Base-by-base conservation (phyloP, 441 rosid genomes). In the Bruguiera hainesii region DNA sequence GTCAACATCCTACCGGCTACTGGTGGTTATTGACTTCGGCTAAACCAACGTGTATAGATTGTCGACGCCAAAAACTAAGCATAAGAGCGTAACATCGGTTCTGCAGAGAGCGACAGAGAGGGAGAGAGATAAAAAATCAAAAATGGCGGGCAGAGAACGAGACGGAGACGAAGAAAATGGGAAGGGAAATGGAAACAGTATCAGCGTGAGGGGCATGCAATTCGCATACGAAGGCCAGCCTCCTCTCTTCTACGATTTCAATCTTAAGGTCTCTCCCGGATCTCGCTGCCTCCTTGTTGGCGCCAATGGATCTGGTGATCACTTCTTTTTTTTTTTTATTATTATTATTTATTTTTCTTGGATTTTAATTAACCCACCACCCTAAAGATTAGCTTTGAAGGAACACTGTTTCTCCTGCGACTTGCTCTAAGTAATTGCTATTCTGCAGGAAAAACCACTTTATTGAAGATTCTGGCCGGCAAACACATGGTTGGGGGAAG, bases 231-330 rank as follows among this genome's bases (percentile, higher is more conserved):
- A 89, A 2, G 61, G 62, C 1, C 82, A 83, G 0, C 48, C 80
- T 73, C 91, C 97, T 39, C 70, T 91, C 3, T 94, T 94, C 86
- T 80, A 73, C 74, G 89, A 88, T 73, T 94, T 94, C 84, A 74
- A 73, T 61, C 85, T 94, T 76, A 78, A 84, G 65, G 78, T 89
- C 30, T 30, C 89, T 65, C 90, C 90, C 1, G 96, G 97, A 78
- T 88, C 98, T 76, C 97, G 99, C 60, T 91, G 97, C 75, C 96
- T 91, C 71, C 91, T 94, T 56, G 86, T 91, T 58, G 99, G 99
- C 71, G 96, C 98, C 63, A 94, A 91, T 60, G 99, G 98, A 81
- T 94, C 98, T 69, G 98, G 28, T 55, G 30, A 55, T 42, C 21
- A 7, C 37, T 19, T 30, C 19, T n/a, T 7, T n/a, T 8, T 4